A percentile compares a stretch with the other conserved stretches of the same genome.
Conservation (phyloP, 306 rosid species). For the Vigna unguiculata region DNA sequence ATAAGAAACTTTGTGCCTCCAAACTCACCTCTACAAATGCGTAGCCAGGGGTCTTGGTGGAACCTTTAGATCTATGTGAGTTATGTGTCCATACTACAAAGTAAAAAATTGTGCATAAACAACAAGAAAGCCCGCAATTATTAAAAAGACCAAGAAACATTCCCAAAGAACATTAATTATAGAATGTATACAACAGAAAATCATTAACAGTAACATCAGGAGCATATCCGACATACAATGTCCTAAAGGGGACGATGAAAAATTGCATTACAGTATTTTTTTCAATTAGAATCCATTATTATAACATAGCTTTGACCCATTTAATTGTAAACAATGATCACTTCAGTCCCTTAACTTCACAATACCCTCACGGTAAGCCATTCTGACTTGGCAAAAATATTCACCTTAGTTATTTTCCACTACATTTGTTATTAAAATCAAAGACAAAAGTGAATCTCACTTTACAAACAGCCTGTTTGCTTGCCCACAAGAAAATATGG, state of each 20-base stretch:
- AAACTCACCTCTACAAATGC: constrained; percentile 95
- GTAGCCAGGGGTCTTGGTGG: constrained; percentile 99
- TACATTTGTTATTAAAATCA: not conserved
- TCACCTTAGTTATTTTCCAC: not conserved
- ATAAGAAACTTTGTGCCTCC: not conserved
- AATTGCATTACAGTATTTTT: not conserved
- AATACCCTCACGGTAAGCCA: not conserved
- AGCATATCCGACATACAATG: constrained; percentile 13
- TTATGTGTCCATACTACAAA: constrained; percentile 86
- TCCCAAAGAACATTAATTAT: not conserved
- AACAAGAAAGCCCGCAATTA: constrained; percentile 7
- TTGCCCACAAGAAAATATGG: not conserved
- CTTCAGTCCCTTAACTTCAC: not conserved
- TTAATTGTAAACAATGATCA: not conserved
- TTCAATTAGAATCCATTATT: constrained; percentile 19
- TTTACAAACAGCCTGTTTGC: not conserved
- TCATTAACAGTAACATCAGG: not conserved
- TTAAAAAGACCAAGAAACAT: not conserved
- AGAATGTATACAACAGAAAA: not conserved
- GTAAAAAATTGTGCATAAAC: constrained; percentile 18
- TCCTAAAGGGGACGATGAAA: constrained; percentile 5
- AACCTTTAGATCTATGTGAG: constrained; percentile 93
- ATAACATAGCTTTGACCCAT: constrained; percentile 14
- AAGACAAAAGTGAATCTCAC: not conserved
- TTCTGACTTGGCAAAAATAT: not conserved